Percentiles rank a stretch among this genome's conserved stretches.
Evolutionary conservation across 164 flowering plant genomes (phyloP).

Genomic region (Euptelea pleiosperma): DNA sequence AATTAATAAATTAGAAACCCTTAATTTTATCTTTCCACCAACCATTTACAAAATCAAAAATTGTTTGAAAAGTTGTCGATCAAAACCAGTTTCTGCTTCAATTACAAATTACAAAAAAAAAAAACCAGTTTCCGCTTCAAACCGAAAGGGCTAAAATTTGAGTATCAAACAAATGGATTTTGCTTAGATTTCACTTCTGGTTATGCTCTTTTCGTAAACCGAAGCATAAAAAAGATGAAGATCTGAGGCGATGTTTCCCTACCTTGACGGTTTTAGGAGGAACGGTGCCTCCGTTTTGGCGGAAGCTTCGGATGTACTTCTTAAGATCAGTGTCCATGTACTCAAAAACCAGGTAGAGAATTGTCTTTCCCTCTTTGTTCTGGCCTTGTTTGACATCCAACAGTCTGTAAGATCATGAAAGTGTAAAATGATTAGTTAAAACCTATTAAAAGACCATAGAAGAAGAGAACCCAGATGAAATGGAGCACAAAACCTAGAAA

Average conservation of each 20-base stretch:
- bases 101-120: no score
- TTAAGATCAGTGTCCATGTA: constrained; percentile 92
- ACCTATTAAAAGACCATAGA: neutral
- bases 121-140: no score
- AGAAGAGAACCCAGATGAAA: neutral
- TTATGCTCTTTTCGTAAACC: no score
- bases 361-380: constrained; percentile 91
- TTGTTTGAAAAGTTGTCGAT: neutral
- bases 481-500: no score
- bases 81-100: no score
- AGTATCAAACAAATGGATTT: no score
- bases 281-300: constrained; percentile 45
- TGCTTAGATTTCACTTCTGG: no score
- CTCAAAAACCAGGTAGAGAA: constrained; percentile 89
- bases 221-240: no score
- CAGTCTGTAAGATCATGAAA: constrained; percentile 35
- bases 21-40: no score
- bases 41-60: neutral
- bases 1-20: no score
- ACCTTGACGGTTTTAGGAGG: constrained; percentile 63
- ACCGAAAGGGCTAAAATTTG: no score
- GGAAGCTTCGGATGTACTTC: constrained; percentile 72
- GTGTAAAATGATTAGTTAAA: neutral
- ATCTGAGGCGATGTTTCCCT: neutral
- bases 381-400: constrained; percentile 89